phyloP scores from a whole-genome alignment of 1,284 basidiomycete genomes.

The Athelia psychrophila region DNA sequence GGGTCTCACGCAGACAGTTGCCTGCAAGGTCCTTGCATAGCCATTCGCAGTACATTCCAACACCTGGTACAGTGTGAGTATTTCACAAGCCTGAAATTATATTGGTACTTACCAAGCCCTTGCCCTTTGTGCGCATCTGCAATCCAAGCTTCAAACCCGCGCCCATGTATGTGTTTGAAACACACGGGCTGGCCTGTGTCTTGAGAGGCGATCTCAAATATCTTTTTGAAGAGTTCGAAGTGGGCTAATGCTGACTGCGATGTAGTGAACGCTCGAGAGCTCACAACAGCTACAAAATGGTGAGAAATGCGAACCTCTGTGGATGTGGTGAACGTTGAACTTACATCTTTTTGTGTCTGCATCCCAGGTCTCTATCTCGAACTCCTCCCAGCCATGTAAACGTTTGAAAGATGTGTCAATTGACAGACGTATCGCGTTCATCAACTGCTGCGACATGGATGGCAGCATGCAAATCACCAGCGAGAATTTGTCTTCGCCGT shows the following conservation, averaged over 20 bases:
- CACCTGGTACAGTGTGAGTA: background rate
- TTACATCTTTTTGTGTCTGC: constrained; percentile 18
- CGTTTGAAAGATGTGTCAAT: no score
- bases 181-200: constrained; percentile 7
- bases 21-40: background rate
- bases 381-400: no score
- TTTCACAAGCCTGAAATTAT: no score
- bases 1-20: background rate
- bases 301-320: no score
- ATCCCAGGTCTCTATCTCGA: no score
- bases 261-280: constrained; percentile 18
- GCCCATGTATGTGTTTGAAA: constrained; percentile 19
- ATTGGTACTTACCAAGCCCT: constrained; percentile 11
- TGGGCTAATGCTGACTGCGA: constrained; percentile 22
- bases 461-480: no score
- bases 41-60: background rate
- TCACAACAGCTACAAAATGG: constrained; percentile 13
- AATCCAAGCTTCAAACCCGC: constrained; percentile 16
- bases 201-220: no score
- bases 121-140: constrained; percentile 25
- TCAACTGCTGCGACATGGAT: no score
- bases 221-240: background rate
- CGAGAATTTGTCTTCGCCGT: no score
- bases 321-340: constrained; percentile 4
- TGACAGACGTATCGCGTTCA: no score